phyloP scores from a whole-genome alignment of 495 filamentous ascomycete species.

The Hypoxylon fragiforme region DNA sequence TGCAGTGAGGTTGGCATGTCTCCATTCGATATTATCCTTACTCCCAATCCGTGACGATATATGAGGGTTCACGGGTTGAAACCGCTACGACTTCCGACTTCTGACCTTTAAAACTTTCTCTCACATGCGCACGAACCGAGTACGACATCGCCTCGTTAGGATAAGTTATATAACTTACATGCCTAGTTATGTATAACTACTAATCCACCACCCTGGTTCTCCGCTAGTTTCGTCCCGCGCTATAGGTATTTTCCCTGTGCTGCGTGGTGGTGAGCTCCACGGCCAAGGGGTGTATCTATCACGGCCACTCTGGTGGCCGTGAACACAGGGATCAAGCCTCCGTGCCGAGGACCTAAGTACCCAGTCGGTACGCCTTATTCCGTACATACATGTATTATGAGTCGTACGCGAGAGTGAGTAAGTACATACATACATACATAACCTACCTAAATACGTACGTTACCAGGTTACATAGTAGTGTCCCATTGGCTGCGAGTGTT shows the following conservation, averaged over 20 bases:
- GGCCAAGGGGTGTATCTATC: slow-evolving; percentile 26
- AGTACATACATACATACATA: too few species aligned
- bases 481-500: neutral
- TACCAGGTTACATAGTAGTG: slow-evolving; percentile 19
- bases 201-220: slow-evolving; percentile 23
- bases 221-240: slow-evolving; percentile 28
- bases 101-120: slow-evolving; percentile 7
- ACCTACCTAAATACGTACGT: too few species aligned
- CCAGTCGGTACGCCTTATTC: slow-evolving; percentile 21
- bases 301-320: slow-evolving; percentile 6
- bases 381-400: slow-evolving; percentile 4
- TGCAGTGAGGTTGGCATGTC: slow-evolving; percentile 30
- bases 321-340: slow-evolving; percentile 19
- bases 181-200: too few species aligned
- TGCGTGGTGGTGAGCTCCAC: too few species aligned
- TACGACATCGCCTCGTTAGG: slow-evolving; percentile 28
- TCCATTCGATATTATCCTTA: slow-evolving; percentile 14
- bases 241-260: slow-evolving; percentile 11
- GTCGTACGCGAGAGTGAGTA: neutral
- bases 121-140: slow-evolving; percentile 26
- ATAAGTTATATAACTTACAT: too few species aligned
- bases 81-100: slow-evolving; percentile 10
- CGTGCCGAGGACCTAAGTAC: slow-evolving; percentile 12
- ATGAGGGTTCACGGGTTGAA: slow-evolving; percentile 22
- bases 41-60: slow-evolving; percentile 3